Base-by-base conservation (phyloP, 345 rosid species). In the Eucalyptus virginea region DNA sequence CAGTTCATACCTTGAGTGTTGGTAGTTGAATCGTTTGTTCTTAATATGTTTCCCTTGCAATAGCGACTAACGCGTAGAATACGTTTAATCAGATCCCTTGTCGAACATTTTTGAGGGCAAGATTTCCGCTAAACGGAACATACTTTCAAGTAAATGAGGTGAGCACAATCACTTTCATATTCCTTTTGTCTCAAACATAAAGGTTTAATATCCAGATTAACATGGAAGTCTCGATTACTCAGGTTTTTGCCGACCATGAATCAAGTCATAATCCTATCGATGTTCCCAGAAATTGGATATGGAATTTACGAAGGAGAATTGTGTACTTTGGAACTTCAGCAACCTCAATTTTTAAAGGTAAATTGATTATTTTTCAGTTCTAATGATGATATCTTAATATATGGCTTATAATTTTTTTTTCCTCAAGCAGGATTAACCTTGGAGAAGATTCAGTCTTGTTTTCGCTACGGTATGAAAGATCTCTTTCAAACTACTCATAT, bases 131-230 rank as follows among this genome's bases (percentile, higher is more conserved):
- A 18, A 96, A 96, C 62, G 98, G 98, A 49, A 96, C 98, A 13
- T 97, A 97, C 47, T 97, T 96, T 87, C 99, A 96, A 90, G 90
- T 92, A 10, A 96, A 96, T n/a, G 98, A 96, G 95, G 98, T 91
- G 30, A 93, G 87, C 86, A 6, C 72, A 21, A 18, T 9, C 56
- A 86, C 87, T 83, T 14, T 28, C n/a, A 72, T 72, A 34, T 42
- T 52, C 26, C 19, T 72, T 34, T 8, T 8, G 77, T 89, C 17
- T 85, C 8, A 0, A 9, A 5, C 9, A 7, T 37, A 37, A 72
- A 37, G 47, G 15, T 40, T 77, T 77, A 77, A 40, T 37, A 77
- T 21, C 83, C 47, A 7, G 3, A 77, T 37, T 77, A 40, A 40
- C 15, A 21, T 40, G 24, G 34, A 88, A 16, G 17, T 86, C 42